phyloP scores from a whole-genome alignment of 345 rosid genomes.

The Arabis alpina region DNA sequence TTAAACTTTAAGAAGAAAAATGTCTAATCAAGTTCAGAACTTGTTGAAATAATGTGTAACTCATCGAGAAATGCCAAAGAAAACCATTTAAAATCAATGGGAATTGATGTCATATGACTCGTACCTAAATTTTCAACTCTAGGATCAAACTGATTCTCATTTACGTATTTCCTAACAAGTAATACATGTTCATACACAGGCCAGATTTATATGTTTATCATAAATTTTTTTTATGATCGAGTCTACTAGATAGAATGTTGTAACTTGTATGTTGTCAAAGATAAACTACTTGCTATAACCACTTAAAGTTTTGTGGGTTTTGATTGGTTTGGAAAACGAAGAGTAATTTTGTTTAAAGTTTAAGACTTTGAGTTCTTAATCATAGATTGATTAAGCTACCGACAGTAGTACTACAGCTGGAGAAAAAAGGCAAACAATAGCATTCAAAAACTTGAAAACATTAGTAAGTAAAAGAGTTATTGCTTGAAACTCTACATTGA shows the following conservation, averaged over 20 bases:
- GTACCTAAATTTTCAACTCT: constrained; percentile 38
- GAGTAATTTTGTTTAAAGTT: background rate
- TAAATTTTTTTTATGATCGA: background rate
- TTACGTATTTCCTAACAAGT: background rate
- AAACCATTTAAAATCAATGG: constrained; percentile 12
- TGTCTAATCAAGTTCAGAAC: constrained; percentile 40
- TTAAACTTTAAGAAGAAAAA: constrained; percentile 37
- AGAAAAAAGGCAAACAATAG: constrained; percentile 29
- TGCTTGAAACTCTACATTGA: constrained; percentile 28
- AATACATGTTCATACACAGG: too few species aligned
- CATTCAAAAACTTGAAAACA: constrained; percentile 4
- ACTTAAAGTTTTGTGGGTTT: too few species aligned
- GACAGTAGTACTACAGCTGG: too few species aligned
- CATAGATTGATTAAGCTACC: constrained; percentile 30
- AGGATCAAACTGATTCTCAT: constrained; percentile 33
- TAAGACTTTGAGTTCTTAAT: background rate
- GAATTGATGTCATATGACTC: constrained; percentile 15
- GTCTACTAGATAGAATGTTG: too few species aligned
- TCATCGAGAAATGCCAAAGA: constrained; percentile 29
- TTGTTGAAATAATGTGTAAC: constrained; percentile 35
- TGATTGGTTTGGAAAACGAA: too few species aligned
- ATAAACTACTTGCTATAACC: too few species aligned
- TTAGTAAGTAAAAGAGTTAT: constrained; percentile 34
- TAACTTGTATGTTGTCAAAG: too few species aligned
- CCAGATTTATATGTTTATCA: too few species aligned